Conservation (phyloP, 257 asterid species). For the Primulina tabacum region DNA sequence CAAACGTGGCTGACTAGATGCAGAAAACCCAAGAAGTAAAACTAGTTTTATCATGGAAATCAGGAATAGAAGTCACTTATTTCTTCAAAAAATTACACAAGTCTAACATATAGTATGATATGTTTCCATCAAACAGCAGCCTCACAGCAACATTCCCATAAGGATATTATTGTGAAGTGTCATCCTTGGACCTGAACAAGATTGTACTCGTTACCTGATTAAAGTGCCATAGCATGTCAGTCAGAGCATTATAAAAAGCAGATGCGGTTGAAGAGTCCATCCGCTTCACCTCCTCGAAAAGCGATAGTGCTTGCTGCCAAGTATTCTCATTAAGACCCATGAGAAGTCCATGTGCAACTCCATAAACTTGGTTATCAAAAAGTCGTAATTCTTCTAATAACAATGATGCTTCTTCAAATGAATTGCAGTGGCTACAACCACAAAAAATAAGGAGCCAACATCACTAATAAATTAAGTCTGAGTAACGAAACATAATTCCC, state of each 20-base stretch:
- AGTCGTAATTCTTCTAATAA: conserved; percentile 77
- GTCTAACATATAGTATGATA: not conserved
- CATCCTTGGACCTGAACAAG: not conserved
- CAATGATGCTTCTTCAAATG: conserved; percentile 86
- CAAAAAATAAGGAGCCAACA: conserved; percentile 13
- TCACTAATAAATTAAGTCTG: conserved; percentile 5
- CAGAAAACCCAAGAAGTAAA: not conserved
- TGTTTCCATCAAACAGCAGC: not conserved
- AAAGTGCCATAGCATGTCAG: conserved; percentile 95
- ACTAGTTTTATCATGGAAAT: not conserved
- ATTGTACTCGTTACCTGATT: conserved; percentile 62
- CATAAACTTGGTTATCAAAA: conserved; percentile 80
- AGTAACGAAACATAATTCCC: conserved; percentile 4
- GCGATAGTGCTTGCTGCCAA: conserved; percentile 76
- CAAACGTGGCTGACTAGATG: not conserved
- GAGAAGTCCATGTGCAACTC: conserved; percentile 96
- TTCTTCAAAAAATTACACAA: not conserved
- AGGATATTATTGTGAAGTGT: conserved; percentile 9
- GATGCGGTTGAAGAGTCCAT: conserved; percentile 94
- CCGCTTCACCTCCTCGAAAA: conserved; percentile 80
- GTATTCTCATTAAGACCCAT: conserved; percentile 62
- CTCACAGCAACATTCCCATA: not conserved
- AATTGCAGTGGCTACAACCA: conserved; percentile 76
- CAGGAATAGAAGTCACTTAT: not conserved
- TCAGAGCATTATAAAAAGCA: conserved; percentile 91